A percentile compares a stretch with the other conserved stretches of the same genome.
phyloP scores from a whole-genome alignment of 1,139 yeast genomes.

The Sugiyamaella neomexicana region DNA sequence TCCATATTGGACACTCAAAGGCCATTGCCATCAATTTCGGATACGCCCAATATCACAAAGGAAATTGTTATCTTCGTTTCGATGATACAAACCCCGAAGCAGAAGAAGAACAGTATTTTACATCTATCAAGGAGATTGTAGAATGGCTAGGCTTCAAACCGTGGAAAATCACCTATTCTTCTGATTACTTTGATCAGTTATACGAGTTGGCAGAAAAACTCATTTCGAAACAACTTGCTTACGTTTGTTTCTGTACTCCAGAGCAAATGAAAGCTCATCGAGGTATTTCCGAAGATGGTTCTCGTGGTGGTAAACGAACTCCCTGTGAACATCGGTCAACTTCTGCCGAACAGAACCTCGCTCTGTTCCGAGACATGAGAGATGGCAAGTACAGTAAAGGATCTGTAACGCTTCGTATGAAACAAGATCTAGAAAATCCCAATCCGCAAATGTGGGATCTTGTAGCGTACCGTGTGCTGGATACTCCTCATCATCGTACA shows the following conservation, averaged over 20 bases:
- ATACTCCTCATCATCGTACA: constrained; percentile 93
- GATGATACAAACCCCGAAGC: constrained; percentile 99
- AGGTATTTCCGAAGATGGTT: constrained; percentile 88
- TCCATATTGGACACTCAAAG: constrained; percentile 97
- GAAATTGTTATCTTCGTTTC: constrained; percentile 85
- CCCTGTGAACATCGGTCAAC: constrained; percentile 74
- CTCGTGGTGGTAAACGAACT: constrained; percentile 86
- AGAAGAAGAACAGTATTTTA: constrained; percentile 89
- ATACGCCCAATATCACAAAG: constrained; percentile 80
- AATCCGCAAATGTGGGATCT: constrained; percentile 99
- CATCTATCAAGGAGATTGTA: constrained; percentile 79
- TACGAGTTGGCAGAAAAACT: constrained; percentile 84
- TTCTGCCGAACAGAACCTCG: constrained; percentile 69
- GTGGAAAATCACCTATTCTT: constrained; percentile 90
- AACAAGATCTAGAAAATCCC: constrained; percentile 87
- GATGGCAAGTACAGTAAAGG: constrained; percentile 88
- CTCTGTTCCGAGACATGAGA: constrained; percentile 85
- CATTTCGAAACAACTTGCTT: constrained; percentile 69
- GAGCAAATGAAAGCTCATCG: constrained; percentile 88
- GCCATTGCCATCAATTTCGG: constrained; percentile 98
- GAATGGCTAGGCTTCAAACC: constrained; percentile 93
- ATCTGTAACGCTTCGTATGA: constrained; percentile 94
- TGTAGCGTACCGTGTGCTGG: constrained; percentile 93
- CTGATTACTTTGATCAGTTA: constrained; percentile 88
- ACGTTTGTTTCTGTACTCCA: constrained; percentile 90